These are phyloP conservation scores for Kandelia obovata DNA, from an alignment of 345 rosid species.

Conservation along the genomic window DNA sequence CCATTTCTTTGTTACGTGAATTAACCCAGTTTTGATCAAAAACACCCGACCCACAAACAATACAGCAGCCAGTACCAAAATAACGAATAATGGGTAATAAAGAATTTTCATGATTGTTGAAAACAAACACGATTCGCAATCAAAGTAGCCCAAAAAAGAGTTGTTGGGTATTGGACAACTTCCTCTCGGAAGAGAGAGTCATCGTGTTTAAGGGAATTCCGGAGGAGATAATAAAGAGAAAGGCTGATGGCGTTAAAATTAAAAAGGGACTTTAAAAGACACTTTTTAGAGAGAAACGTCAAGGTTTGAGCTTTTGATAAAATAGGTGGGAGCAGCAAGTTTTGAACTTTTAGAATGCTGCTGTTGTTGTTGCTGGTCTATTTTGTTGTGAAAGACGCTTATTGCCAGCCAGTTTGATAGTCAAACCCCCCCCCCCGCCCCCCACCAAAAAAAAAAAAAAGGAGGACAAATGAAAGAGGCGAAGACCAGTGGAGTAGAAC, in stretches of 20 bases:
- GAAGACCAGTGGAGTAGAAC: too few relatives aligned
- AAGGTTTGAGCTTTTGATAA: neutral
- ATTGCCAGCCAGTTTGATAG: constrained; percentile 13
- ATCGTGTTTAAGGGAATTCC: neutral
- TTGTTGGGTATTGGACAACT: neutral
- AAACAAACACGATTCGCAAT: neutral
- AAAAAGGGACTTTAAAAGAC: too few relatives aligned
- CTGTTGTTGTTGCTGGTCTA: too few relatives aligned
- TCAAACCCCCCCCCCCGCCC: neutral
- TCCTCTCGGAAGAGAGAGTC: neutral
- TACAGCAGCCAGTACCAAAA: constrained; percentile 1
- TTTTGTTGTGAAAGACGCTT: neutral
- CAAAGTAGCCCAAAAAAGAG: too few relatives aligned
- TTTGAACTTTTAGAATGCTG: neutral
- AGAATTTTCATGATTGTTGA: constrained; percentile 32
- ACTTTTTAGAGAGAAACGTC: neutral
- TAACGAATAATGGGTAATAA: neutral
- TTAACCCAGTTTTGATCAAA: constrained; percentile 59
- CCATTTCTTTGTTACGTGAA: constrained; percentile 46
- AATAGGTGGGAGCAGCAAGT: neutral
- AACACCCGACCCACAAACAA: constrained; percentile 25
- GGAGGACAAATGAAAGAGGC: neutral
- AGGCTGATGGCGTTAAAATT: neutral
- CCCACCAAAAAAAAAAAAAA: constrained; percentile 5
- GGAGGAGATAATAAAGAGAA: neutral